Evolutionary conservation across 768 basidiomycete genomes (phyloP), one percentile per base, ranked within the genome.

Genomic region (Botryobasidium botryosum): DNA sequence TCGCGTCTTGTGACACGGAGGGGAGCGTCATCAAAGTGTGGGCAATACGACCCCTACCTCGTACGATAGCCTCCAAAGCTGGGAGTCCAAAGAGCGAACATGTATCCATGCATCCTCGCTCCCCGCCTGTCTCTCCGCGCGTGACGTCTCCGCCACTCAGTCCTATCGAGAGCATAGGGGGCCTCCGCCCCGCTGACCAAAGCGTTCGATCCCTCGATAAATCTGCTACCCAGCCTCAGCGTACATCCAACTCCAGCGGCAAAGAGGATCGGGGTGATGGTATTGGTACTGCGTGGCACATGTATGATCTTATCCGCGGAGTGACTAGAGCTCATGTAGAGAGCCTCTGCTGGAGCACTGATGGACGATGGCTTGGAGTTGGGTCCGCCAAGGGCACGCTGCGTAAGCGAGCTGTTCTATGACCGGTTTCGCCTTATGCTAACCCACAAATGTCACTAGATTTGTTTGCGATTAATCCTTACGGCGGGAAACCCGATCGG

Each of bases 401-500:
- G 15, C 62, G 62, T 63, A 40, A 56, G 60, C 59, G 12, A 20
- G 5, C 24, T 35, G n/a, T 33, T n/a, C 8, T 44, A n/a, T 26
- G 33, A 26, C 29, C 35, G 4, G 18, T 35, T 23, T 15, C 25
- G 54, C 25, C 27, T 43, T 64, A 75, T 51, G 58, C 74, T 46
- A 79, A 40, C 23, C 18, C 12, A 25, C 32, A 12, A 40, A 35
- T 42, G 15, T 3, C 74, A 0, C 60, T 77, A 18, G 82, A 87
- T 60, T 61, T 86, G 1, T 87, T 84, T 55, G 72, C 77, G 6
- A 64, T 77, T 6, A 80, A 85, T 56, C 82, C 82, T 3, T 77
- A 77, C 47, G 85, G 82, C 1, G 79, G 85, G 3, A 64, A 64
- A 27, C 64, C 77, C 1, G 76, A 84, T 60, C 60, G 71, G 26